A percentile compares a stretch with the other conserved stretches of the same genome.
Evolutionary conservation across 257 asterid genomes (phyloP).

Genomic region (Nicotiana knightiana): DNA sequence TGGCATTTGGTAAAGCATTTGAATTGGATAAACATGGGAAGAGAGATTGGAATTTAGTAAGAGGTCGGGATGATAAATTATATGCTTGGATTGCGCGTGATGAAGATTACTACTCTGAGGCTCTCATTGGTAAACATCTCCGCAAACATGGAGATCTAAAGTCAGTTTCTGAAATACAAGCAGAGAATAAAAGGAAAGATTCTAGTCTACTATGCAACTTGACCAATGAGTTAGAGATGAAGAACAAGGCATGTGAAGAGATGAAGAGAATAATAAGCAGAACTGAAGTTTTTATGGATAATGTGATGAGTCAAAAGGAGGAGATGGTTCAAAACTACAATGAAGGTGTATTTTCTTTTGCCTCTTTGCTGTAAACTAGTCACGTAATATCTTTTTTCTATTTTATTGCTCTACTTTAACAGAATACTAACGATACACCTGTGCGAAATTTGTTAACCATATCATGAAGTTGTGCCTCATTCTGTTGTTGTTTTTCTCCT

Average conservation of each 20-base stretch:
- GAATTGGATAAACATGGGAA: constrained; percentile 42
- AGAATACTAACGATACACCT: background rate
- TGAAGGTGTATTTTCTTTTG: constrained; percentile 12
- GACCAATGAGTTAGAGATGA: constrained; percentile 27
- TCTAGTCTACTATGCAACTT: constrained; percentile 38
- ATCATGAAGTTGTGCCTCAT: background rate
- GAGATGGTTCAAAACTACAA: constrained; percentile 10
- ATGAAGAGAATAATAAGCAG: constrained; percentile 19
- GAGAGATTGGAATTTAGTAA: constrained; percentile 19
- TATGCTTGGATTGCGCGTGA: constrained; percentile 56
- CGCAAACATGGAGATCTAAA: constrained; percentile 61
- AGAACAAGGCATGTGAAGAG: constrained; percentile 37
- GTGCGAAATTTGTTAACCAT: background rate
- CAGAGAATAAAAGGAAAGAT: constrained; percentile 39
- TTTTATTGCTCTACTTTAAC: background rate
- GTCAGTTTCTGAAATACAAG: constrained; percentile 44
- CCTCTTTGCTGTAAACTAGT: background rate
- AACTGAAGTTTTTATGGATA: constrained; percentile 2
- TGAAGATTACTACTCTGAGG: constrained; percentile 43
- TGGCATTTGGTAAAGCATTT: constrained; percentile 38
- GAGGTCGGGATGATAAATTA: constrained; percentile 5
- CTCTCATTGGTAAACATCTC: constrained; percentile 43
- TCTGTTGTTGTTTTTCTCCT: background rate
- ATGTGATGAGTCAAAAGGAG: constrained; percentile 16
- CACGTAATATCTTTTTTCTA: background rate